Base-by-base conservation (phyloP, 108 stramenopile species). In the Craspedostauros australis region DNA sequence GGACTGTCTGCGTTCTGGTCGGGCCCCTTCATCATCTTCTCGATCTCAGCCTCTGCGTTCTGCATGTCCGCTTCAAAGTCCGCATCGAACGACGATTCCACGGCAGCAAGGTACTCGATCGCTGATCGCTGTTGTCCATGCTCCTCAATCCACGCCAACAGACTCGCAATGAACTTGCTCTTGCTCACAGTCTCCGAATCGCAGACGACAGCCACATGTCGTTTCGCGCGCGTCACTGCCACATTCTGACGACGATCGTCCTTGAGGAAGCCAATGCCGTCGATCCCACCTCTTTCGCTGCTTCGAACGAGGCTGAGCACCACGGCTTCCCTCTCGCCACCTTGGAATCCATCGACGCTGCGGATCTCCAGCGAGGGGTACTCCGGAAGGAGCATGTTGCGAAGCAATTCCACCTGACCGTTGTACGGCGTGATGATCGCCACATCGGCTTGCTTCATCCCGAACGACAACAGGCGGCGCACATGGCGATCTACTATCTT, bases 401-500 rank as follows among this genome's bases (percentile, higher is more conserved):
- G 62, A 22, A 95, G 59, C 4, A 88, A 54, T 50, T 88, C 84
- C 3, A 97, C 95, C 65, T 99, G 99, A 16, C 94, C 99, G 72
- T 98, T 98, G 88, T 99, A 98, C 1, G 99, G 99, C 15, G 99
- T 90, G 48, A 99, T 95, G 15, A 99, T 77, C 9, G 91, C 96
- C 22, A 99, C 82, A 28, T 98, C 87, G 38, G 75, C 67, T 34
- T 73, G 66, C 18, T 38, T 46, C 1, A 97, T 41, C 15, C 96
- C 95, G 8, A 76, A 28, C 25, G 45, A 37, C 6, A 96, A 33
- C 30, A 98, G 72, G 5, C 41, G 45, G 23, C 60, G 71, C 2
- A 96, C 93, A 63, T 96, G 92, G 26, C 58, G 54, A 5, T 41
- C 65, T 5, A 93, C 83, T 23, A 93, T 56, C 5, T 61, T 44